Evolutionary conservation across 2,329 filamentous ascomycete species (phyloP), one percentile per base, ranked within the genome.

Genomic region (Monilinia vaccinii-corymbosi): DNA sequence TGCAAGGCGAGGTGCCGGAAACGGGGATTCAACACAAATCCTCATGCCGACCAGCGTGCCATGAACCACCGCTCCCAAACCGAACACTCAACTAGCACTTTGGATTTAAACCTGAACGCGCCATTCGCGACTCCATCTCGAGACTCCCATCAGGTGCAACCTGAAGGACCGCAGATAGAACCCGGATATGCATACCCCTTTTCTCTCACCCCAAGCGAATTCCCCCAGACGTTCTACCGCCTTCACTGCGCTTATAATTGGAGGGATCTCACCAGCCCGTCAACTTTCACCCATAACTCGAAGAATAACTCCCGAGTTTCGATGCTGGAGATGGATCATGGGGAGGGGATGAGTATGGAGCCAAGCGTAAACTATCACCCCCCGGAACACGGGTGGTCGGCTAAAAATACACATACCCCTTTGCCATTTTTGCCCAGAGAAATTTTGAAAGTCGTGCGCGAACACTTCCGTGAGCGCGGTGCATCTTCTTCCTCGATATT

Each of bases 101-200:
- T 21, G n/a, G 11, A 21, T 21, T 4, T 44, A 11, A 16, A 4
- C 11, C 8, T 10, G 4, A 16, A 18, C 16, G n/a, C 4, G 2
- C 2, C 28, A 13, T 16, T 2, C 25, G 21, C 7, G 2, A 1
- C 1, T 7, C 28, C 4, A 1, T 4, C n/a, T 11, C 3, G 4
- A 11, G n/a, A 44, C 7, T 3, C n/a, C 8, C 18, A 21, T n/a
- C 9, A 11, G 4, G 1, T 16, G 13, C 28, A 13, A 13, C 3
- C 46, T 4, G 8, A 31, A 8, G 9, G 4, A 47, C 4, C 45
- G 3, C 23, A 6, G 13, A 21, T 1, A 28, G 16, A 1, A 7
- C 32, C 50, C 13, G 38, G 11, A 6, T 31, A 42, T 21, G 11
- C 3, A 1, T 53, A 53, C n/a, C 50, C 50, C 11, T 32, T 32